Conservation (phyloP, 2,329 filamentous ascomycete species). For the Hypoxylon sp. region DNA sequence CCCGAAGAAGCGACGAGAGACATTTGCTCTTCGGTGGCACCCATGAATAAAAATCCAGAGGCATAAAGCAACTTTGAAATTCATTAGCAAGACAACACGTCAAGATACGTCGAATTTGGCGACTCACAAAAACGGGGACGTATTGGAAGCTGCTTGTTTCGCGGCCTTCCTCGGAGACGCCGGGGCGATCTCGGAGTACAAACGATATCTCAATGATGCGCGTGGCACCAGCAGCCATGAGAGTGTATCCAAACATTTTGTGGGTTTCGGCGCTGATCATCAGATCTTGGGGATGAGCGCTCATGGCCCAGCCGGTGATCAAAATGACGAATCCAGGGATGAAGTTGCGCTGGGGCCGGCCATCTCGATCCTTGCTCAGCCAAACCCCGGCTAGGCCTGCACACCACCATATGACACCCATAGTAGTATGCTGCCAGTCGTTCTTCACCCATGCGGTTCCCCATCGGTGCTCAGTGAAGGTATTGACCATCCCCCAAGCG, state of each 20-base stretch:
- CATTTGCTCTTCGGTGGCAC: slow-evolving; percentile 98
- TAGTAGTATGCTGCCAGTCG: slow-evolving; percentile 97
- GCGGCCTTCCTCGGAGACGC: slow-evolving; percentile 74
- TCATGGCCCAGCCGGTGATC: slow-evolving; percentile 96
- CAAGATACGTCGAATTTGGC: not conserved
- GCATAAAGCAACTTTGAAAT: slow-evolving; percentile 81
- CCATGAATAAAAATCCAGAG: slow-evolving; percentile 96
- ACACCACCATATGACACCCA: slow-evolving; percentile 99
- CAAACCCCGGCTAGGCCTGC: slow-evolving; percentile 92
- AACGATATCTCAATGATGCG: slow-evolving; percentile 94
- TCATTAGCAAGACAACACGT: slow-evolving; percentile 39
- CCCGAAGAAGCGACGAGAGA: slow-evolving; percentile 76
- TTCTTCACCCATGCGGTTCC: slow-evolving; percentile 89
- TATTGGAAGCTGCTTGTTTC: slow-evolving; percentile 79
- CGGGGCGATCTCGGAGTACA: slow-evolving; percentile 78
- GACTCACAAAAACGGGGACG: slow-evolving; percentile 76
- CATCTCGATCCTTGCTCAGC: slow-evolving; percentile 86
- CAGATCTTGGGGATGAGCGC: slow-evolving; percentile 85
- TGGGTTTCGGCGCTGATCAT: slow-evolving; percentile 90
- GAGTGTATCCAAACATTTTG: slow-evolving; percentile 89
- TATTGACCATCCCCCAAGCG: slow-evolving; percentile 96
- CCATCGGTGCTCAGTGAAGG: slow-evolving; percentile 98
- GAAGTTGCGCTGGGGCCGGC: slow-evolving; percentile 90
- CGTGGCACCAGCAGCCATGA: slow-evolving; percentile 88
- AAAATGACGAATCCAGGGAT: slow-evolving; percentile 92